Base-by-base conservation (phyloP, 371 early-diverging fungal species). In the Mortierella sp. region DNA sequence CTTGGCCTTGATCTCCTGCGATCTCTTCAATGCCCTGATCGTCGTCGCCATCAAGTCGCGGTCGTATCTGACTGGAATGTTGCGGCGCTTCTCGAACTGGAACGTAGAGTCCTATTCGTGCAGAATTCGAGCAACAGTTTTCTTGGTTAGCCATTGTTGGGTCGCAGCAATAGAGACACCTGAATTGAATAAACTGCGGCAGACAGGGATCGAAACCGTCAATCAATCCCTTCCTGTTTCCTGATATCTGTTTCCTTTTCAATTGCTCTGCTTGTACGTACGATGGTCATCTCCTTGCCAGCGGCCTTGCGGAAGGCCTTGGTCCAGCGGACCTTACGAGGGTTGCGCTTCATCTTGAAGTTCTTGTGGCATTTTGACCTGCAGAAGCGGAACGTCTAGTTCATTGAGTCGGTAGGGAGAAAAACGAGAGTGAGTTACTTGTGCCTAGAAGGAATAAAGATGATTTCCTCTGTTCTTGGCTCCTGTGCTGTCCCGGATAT, bases 271-370 rank as follows among this genome's bases (percentile, higher is more conserved):
- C 40, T 65, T 55, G 26, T n/a, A 91, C 91, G 83, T 92, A 95
- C 96, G 73, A 98, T 95, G n/a, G 95, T 93, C 98, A 99, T 96
- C 90, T 99, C 99, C 90, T 99, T 99, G 85, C 99, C 98, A 26
- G 95, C 93, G 29, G 98, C 93, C 88, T 95, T 95, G 83, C 99
- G 92, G 94, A 97, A 99, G 29, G 99, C 98, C 93, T 99, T 99
- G 65, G 99, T 99, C 99, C 99, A 99, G 81, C 94, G 92, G 74
- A 98, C 96, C 93, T 99, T 99, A 85, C 99, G 92, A 69, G 99
- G 99, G 91, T 99, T 99, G 79, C 99, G 95, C 94, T 99, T 99
- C 95, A 97, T 96, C 88, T 99, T 99, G 90, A 99, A 99, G 91
- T 98, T 97, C 88, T 96, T 97, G 90, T 96, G 96, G 91, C 99